phyloP scores from a whole-genome alignment of 805 yeast genomes.

The Wickerhamiella parazyma region DNA sequence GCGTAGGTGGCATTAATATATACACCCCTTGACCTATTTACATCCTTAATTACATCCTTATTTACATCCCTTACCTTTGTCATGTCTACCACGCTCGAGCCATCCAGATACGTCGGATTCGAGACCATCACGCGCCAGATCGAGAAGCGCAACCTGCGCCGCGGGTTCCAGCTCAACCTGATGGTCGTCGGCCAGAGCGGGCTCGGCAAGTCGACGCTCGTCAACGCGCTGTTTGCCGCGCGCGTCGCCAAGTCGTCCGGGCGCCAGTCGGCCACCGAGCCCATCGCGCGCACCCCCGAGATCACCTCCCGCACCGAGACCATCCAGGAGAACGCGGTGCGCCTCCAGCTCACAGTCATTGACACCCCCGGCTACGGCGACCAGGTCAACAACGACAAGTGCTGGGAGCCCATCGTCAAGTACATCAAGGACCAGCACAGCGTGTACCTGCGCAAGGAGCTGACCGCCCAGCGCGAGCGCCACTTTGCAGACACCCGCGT shows the following conservation, averaged over 20 bases:
- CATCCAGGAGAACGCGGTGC: slow-evolving; percentile 75
- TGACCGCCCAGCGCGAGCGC: slow-evolving; percentile 85
- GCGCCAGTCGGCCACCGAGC: slow-evolving; percentile 50
- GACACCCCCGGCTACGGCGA: slow-evolving; percentile 99
- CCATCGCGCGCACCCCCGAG: slow-evolving; percentile 76
- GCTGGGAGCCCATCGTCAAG: slow-evolving; percentile 93
- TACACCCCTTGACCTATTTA: too few species aligned
- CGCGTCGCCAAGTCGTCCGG: slow-evolving; percentile 65
- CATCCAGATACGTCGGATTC: slow-evolving; percentile 81
- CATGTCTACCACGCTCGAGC: slow-evolving; percentile 24
- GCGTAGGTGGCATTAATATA: not conserved
- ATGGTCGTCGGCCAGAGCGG: slow-evolving; percentile 91
- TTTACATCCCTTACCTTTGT: too few species aligned
- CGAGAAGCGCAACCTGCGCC: slow-evolving; percentile 76
- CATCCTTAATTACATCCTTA: too few species aligned
- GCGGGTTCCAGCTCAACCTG: slow-evolving; percentile 87
- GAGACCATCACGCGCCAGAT: slow-evolving; percentile 94
- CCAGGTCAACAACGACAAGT: slow-evolving; percentile 84
- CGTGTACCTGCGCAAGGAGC: slow-evolving; percentile 77
- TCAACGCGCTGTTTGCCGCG: slow-evolving; percentile 81
- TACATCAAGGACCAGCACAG: slow-evolving; percentile 94
- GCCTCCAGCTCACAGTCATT: slow-evolving; percentile 70
- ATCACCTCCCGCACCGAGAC: slow-evolving; percentile 36
- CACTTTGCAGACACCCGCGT: slow-evolving; percentile 76
- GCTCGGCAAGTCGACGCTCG: slow-evolving; percentile 81